Base-by-base conservation (phyloP, 306 rosid genomes). In the Vigna reflexopilosa region DNA sequence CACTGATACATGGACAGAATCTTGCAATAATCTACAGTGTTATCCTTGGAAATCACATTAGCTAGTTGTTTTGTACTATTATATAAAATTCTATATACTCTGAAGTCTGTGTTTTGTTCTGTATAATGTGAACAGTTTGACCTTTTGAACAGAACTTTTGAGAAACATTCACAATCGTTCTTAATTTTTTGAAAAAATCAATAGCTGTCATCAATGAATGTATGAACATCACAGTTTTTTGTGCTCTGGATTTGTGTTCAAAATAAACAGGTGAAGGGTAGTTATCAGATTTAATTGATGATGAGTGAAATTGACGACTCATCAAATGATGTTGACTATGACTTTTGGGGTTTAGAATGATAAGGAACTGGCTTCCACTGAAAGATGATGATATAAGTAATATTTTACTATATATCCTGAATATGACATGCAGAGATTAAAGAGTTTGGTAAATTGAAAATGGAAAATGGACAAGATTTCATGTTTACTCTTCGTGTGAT, bases 41-140 rank as follows among this genome's bases (percentile, higher is more conserved):
- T 79, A 62, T 14, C 92, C 90, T 17, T 88, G 92, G 92, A 88
- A 88, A 81, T 83, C 73, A 49, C 80, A 70, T 56, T 80, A 80
- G 52, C 56, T 78, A 16, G 13, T 20, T 42, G 2, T 48, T 61
- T 22, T 48, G 32, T 68, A 54, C 38, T 24, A 13, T 42, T 13
- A 57, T 52, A 66, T 9, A 61, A 1, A 56, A 32, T 59, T 30
- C 4, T 36, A 24, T 38, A 4, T 13, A 70, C 30, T 49, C 5
- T 67, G 13, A 38, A 49, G 9, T 61, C 3, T 70, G 26, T 49
- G 45, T 48, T 14, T 19, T 68, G 73, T 24, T 22, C 3, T 47
- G 58, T 50, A 70, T 59, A 72, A 59, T 84, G 56, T 76, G 84
- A 80, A 80, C 59, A 5, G 52, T 49, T 69, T 68, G 65, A 57